Percentiles rank a stretch among this genome's conserved stretches.
Conservation (phyloP, 2,329 filamentous ascomycete species). For the Arthrobotrys sinensis region DNA sequence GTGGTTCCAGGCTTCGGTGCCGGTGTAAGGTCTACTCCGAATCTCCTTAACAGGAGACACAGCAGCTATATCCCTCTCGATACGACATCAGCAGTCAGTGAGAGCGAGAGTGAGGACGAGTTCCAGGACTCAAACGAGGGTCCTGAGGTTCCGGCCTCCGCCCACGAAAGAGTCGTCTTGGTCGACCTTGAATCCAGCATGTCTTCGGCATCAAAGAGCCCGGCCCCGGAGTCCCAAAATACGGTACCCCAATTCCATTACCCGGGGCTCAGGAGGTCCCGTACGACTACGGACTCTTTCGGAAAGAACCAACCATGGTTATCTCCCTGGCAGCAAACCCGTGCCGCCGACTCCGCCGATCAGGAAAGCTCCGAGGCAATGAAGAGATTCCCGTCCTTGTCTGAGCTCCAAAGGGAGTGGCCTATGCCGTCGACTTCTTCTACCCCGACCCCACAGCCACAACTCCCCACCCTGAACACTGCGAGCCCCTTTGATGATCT, state of each 20-base stretch:
- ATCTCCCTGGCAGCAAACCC: slow-evolving; percentile 41
- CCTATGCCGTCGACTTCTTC: slow-evolving; percentile 1
- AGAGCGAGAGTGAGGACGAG: slow-evolving; percentile 58
- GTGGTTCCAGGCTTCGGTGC: slow-evolving; percentile 40
- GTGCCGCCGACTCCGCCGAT: slow-evolving; percentile 26
- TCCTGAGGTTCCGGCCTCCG: slow-evolving; percentile 43
- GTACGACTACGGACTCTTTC: slow-evolving; percentile 54
- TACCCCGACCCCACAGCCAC: slow-evolving; percentile 14
- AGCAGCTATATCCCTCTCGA: slow-evolving; percentile 52
- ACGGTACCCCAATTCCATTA: slow-evolving; percentile 43
- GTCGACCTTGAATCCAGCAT: slow-evolving; percentile 60
- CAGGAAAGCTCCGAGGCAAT: slow-evolving; percentile 60
- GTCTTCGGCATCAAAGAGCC: slow-evolving; percentile 35
- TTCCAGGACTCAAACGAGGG: slow-evolving; percentile 59
- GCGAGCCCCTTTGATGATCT: slow-evolving; percentile 53
- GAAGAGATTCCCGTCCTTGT: slow-evolving; percentile 63
- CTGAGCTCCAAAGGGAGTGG: slow-evolving; percentile 60
- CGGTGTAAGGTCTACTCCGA: not conserved
- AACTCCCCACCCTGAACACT: slow-evolving; percentile 26
- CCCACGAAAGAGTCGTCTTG: slow-evolving; percentile 59
- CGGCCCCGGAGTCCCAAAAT: slow-evolving; percentile 25
- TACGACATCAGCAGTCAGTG: slow-evolving; percentile 23
- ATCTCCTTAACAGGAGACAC: slow-evolving; percentile 38
- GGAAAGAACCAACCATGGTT: slow-evolving; percentile 56
- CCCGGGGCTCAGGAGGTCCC: slow-evolving; percentile 47